Percentiles rank a stretch among this genome's conserved stretches.
These are phyloP conservation scores for Trametes villosa DNA, from an alignment of 768 basidiomycete species.

Conservation along the genomic window DNA sequence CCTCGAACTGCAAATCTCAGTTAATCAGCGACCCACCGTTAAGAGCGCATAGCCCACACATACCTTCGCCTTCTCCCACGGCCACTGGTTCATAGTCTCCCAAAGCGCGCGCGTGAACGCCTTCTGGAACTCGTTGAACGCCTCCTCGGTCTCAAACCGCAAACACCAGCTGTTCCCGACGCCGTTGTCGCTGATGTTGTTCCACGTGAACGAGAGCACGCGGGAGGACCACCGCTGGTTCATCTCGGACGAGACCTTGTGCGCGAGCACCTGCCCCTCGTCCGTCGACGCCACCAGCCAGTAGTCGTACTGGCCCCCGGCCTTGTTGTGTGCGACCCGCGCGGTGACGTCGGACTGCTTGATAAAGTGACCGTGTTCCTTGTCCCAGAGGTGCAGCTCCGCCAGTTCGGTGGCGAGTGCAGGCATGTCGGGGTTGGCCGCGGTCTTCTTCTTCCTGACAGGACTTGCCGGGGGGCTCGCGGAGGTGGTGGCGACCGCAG, in stretches of 20 bases:
- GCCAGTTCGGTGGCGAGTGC: slow-evolving; percentile 49
- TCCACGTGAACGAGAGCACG: slow-evolving; percentile 86
- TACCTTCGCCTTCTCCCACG: slow-evolving; percentile 85
- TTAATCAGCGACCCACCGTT: not conserved
- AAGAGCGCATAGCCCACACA: slow-evolving; percentile 15
- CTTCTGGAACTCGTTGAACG: slow-evolving; percentile 61
- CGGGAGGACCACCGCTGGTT: slow-evolving; percentile 69
- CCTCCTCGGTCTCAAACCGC: slow-evolving; percentile 59
- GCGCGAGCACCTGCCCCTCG: slow-evolving; percentile 57
- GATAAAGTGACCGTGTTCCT: slow-evolving; percentile 50
- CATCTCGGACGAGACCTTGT: slow-evolving; percentile 68
- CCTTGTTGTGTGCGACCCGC: slow-evolving; percentile 50
- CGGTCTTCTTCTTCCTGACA: slow-evolving; percentile 23
- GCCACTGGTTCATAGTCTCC: slow-evolving; percentile 74
- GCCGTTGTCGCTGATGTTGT: slow-evolving; percentile 60
- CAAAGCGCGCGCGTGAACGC: slow-evolving; percentile 75
- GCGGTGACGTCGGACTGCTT: slow-evolving; percentile 59
- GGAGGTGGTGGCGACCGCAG: slow-evolving; percentile 22
- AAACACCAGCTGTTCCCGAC: slow-evolving; percentile 82
- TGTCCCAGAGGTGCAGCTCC: slow-evolving; percentile 67
- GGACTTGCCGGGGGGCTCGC: slow-evolving; percentile 1
- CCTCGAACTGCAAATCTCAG: slow-evolving; percentile 64
- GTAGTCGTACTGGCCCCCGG: slow-evolving; percentile 53
- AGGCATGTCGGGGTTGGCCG: slow-evolving; percentile 24
- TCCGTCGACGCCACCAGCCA: slow-evolving; percentile 60